These are phyloP conservation scores for Mycena pura DNA, from an alignment of 768 basidiomycete genomes.

Conservation along the genomic window DNA sequence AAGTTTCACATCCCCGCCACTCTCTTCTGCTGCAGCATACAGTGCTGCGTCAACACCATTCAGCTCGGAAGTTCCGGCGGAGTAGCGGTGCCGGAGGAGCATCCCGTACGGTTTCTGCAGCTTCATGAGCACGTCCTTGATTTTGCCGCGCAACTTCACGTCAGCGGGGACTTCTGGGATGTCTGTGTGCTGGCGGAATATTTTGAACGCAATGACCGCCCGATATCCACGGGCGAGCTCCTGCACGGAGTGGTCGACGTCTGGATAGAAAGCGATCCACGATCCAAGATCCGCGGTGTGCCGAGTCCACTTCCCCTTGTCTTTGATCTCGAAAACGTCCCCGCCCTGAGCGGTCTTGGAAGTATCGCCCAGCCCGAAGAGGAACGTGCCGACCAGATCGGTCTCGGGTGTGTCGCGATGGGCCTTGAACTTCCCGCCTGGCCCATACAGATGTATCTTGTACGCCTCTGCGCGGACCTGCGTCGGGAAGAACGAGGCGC, in stretches of 20 bases:
- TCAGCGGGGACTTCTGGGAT: not conserved
- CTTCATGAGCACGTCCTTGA: not conserved
- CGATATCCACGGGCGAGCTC: slow-evolving; percentile 25
- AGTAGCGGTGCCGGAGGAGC: slow-evolving; percentile 34
- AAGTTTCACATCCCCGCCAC: not conserved
- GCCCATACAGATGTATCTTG: slow-evolving; percentile 39
- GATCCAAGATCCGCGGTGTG: slow-evolving; percentile 7
- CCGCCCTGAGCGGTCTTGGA: not conserved
- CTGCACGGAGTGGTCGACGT: slow-evolving; percentile 31
- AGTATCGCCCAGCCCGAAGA: slow-evolving; percentile 37
- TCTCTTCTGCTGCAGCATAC: not conserved
- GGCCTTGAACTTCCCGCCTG: slow-evolving; percentile 31
- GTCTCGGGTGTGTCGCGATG: slow-evolving; percentile 35
- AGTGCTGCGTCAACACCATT: slow-evolving; percentile 32
- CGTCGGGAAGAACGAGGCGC: slow-evolving; percentile 23
- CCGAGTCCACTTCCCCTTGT: not conserved
- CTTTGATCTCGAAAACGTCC: not conserved
- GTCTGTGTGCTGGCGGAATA: slow-evolving; percentile 24
- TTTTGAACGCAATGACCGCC: slow-evolving; percentile 38
- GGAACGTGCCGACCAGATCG: slow-evolving; percentile 38
- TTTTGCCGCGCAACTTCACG: not conserved
- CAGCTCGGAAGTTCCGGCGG: slow-evolving; percentile 26
- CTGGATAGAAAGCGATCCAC: slow-evolving; percentile 40
- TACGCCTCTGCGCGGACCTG: slow-evolving; percentile 34
- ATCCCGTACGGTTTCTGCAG: slow-evolving; percentile 30